Percentiles rank a stretch among this genome's conserved stretches.
Conservation (phyloP, 225 moss, liverwort and hornwort genomes). For the Pseudoscleropodium purum region DNA sequence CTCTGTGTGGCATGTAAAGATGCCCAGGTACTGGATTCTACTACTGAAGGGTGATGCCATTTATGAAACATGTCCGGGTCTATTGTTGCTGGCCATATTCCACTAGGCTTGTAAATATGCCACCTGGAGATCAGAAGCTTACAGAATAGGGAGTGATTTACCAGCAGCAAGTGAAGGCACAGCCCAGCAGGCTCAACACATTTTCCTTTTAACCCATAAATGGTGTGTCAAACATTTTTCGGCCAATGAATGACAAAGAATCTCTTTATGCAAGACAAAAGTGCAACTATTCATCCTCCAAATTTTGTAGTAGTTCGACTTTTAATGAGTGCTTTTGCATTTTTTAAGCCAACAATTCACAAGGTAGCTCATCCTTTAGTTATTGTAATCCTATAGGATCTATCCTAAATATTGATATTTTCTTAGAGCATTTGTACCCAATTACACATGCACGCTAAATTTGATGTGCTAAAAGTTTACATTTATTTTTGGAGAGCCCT, state of each 20-base stretch:
- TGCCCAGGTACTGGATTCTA: background rate
- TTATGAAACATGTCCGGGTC: background rate
- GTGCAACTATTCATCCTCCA: too few species aligned
- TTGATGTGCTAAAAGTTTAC: background rate
- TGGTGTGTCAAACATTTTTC: too few species aligned
- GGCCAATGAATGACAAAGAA: too few species aligned
- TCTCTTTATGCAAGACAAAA: too few species aligned
- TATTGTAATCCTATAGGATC: too few species aligned
- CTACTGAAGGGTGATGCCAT: background rate
- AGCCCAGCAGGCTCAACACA: background rate
- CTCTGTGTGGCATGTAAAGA: background rate
- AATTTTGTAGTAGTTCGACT: too few species aligned
- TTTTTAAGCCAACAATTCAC: too few species aligned
- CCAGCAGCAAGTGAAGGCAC: background rate
- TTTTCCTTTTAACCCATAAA: too few species aligned
- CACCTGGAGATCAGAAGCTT: background rate
- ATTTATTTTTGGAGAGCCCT: background rate
- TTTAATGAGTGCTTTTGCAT: too few species aligned
- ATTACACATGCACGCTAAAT: background rate
- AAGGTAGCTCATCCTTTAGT: too few species aligned
- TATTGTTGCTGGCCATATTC: background rate
- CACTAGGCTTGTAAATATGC: background rate
- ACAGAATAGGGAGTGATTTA: background rate
- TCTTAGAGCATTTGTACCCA: background rate
- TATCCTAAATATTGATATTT: background rate